Evolutionary conservation across 2,329 filamentous ascomycete genomes (phyloP).

Genomic region (Colletotrichum karsti): DNA sequence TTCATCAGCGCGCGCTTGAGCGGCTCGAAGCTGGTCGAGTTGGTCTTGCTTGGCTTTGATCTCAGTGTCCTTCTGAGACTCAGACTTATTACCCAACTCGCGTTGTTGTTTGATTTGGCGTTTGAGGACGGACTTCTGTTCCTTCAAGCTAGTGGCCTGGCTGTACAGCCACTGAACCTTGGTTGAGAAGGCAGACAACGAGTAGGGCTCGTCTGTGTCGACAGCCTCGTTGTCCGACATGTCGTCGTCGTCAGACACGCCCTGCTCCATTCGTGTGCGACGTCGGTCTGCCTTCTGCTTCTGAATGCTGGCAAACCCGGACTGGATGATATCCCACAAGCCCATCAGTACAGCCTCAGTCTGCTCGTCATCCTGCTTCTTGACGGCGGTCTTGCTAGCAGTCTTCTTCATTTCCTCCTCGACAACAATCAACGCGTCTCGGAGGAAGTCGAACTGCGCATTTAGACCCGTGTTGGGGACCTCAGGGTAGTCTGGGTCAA

Average conservation of each 20-base stretch:
- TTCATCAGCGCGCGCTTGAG: conserved; percentile 17
- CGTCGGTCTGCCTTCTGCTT: conserved; percentile 62
- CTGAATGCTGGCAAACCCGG: conserved; percentile 64
- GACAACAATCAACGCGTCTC: conserved; percentile 64
- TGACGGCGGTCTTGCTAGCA: conserved; percentile 36
- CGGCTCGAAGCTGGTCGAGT: conserved; percentile 50
- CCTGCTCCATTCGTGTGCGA: conserved; percentile 63
- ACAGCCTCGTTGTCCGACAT: conserved; percentile 69
- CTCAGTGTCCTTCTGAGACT: conserved; percentile 73
- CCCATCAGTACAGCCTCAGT: conserved; percentile 63
- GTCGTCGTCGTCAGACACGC: conserved; percentile 65
- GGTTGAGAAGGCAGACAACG: conserved; percentile 77
- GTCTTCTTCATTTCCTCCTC: conserved; percentile 52
- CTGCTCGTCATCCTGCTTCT: conserved; percentile 57
- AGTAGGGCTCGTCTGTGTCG: conserved; percentile 70
- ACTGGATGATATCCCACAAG: conserved; percentile 66
- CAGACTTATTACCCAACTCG: conserved; percentile 88
- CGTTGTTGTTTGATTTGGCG: conserved; percentile 96
- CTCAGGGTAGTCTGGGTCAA: conserved; percentile 58
- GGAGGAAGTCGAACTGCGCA: conserved; percentile 74
- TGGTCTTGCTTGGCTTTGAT: conserved; percentile 67
- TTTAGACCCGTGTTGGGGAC: conserved; percentile 70
- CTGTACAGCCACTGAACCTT: conserved; percentile 83
- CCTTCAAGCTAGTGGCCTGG: conserved; percentile 79
- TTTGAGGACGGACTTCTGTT: conserved; percentile 89